Evolutionary conservation across 306 rosid species (phyloP), one percentile per base, ranked within the genome.

Genomic region (Datisca glomerata): DNA sequence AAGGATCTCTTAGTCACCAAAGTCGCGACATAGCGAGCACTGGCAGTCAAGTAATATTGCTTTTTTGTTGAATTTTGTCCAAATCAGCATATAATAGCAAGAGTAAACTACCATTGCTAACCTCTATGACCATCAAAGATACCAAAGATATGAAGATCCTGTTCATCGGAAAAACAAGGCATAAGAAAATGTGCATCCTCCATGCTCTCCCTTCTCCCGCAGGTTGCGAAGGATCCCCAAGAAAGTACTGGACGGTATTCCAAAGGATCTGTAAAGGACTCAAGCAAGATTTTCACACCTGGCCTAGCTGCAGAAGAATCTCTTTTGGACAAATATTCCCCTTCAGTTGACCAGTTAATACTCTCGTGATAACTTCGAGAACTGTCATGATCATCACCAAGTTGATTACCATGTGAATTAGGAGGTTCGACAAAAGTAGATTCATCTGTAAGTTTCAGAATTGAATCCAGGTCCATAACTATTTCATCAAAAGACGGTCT

Each of bases 111-210:
- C 18, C 22, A 49, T 11, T 56, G 51, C 24, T 48, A 53, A 81
- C 96, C 97, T 71, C 95, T 72, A 63, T 89, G 91, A 52, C 95
- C 97, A 68, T 89, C 93, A 56, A 83, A 89, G 61, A 84, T 74
- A 9, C 95, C 97, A 65, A 83, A 89, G 46, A 45, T 74, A 80
- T 72, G 80, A 49, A 68, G 43, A 55, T 82, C 79, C 43, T 68
- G 55, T 68, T 73, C 79, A 53, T 59, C 49, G 49, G 72, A 60
- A 55, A 80, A 15, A 45, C 57, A 66, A 24, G 91, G 97, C 49
- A 72, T 65, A 50, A 84, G 67, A 52, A 83, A 83, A 84, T 80
- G 86, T 12, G 84, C 68, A 50, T 89, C 97, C 84, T 89, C 97
- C 97, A 80, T 84, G 17, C 75, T 60, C 75, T 89, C 95, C 71